Evolutionary conservation across 257 asterid species (phyloP), one percentile per base, ranked within the genome.

Genomic region (Lycium ferocissimum): DNA sequence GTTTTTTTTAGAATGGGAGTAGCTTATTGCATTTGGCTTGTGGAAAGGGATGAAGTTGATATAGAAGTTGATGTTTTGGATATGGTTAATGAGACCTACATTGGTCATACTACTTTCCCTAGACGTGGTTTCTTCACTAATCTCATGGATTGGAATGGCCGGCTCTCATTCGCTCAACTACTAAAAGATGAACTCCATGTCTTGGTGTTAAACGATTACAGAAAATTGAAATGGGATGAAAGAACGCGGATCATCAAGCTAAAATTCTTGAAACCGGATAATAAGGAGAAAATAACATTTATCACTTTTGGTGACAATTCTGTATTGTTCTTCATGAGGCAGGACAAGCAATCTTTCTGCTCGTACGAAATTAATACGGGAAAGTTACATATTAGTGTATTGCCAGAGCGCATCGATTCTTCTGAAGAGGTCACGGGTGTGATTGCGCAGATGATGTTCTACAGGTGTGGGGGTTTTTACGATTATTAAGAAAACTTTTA

Each of bases 11-110:
- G 54, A 38, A 37, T 4, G 54, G 54, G 51, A 17, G 53, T 37
- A 2, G 76, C 54, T 40, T 40, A 71, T 71, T 71, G 79, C 8
- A 71, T 71, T 71, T 71, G 33, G 35, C 12, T 38, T 71, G 7
- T 40, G 17, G 61, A 12, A 12, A 15, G 7, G 62, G 62, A 57
- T 57, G 37, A 71, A 7, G 9, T 18, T 43, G 0, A 40, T 70
- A 71, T 71, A 43, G 56, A 71, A 71, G 49, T 71, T 71, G 79
- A 71, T 18, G 57, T 71, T n/a, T 61, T 61, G 67, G 17, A 71
- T 71, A 71, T 70, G 54, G 79, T 43, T 71, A 40, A 71, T 4
- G 79, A 71, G 79, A 40, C 4, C 5, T 71, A 71, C 56, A 40
- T 71, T 71, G 79, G 79, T 71, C 79, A 38, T 71, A 40, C 79